Percentiles rank a stretch among this genome's conserved stretches.
phyloP scores from a whole-genome alignment of 371 early-diverging fungal genomes.

The Phascolomyces articulosus region DNA sequence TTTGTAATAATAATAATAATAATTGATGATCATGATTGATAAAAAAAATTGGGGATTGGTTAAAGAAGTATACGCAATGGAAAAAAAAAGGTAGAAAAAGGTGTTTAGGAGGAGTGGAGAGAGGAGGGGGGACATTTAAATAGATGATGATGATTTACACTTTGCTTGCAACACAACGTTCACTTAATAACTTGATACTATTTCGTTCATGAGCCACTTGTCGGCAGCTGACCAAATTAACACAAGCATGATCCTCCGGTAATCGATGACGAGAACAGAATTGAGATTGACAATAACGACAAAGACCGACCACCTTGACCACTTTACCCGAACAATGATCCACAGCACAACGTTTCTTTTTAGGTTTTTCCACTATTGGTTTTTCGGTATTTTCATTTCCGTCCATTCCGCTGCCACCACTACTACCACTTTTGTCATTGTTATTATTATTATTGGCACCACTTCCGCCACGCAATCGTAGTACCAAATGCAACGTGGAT shows the following conservation, averaged over 20 bases:
- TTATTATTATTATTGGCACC: not conserved
- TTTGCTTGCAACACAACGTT: constrained; percentile 72
- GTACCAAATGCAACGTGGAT: constrained; percentile 95
- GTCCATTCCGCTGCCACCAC: not conserved
- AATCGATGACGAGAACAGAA: constrained; percentile 69
- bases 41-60: too few species aligned
- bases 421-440: not conserved
- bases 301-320: constrained; percentile 52
- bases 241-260: constrained; percentile 73
- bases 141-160: constrained; percentile 29
- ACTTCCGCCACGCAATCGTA: constrained; percentile 88
- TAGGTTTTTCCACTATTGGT: not conserved
- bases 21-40: too few species aligned
- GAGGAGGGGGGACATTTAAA: not conserved
- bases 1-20: too few species aligned
- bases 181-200: constrained; percentile 56
- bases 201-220: constrained; percentile 55
- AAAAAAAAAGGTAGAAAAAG: too few species aligned
- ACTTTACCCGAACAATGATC: constrained; percentile 42
- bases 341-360: constrained; percentile 39
- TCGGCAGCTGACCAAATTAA: constrained; percentile 59
- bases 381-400: too few species aligned
- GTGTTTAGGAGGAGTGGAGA: not conserved
- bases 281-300: constrained; percentile 47
- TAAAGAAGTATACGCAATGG: too few species aligned